Evolutionary conservation across 2,329 filamentous ascomycete species (phyloP).

Genomic region (Cladosporium sp.): DNA sequence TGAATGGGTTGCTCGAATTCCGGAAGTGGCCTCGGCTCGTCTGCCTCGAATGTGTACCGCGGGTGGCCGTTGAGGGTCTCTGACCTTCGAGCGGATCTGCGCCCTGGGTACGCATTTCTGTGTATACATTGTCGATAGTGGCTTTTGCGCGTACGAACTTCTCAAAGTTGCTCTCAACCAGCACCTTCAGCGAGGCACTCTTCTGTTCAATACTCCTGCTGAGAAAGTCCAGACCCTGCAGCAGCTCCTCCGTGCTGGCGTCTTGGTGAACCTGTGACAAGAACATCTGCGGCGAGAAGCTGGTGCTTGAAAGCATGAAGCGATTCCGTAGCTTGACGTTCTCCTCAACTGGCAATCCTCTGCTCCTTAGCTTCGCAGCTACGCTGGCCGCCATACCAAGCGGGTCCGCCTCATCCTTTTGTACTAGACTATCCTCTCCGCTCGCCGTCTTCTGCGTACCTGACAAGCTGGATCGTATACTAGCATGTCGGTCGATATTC

Average conservation of each 20-base stretch:
- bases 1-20: slow-evolving; percentile 33
- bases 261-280: slow-evolving; percentile 85
- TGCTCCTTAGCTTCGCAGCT: slow-evolving; percentile 69
- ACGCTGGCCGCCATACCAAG: slow-evolving; percentile 86
- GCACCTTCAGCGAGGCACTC: slow-evolving; percentile 88
- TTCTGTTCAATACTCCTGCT: slow-evolving; percentile 95
- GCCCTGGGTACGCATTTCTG: slow-evolving; percentile 82
- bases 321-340: slow-evolving; percentile 70
- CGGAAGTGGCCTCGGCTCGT: slow-evolving; percentile 51
- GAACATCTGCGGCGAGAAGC: slow-evolving; percentile 88
- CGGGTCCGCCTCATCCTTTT: slow-evolving; percentile 89
- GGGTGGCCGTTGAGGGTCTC: slow-evolving; percentile 15
- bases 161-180: slow-evolving; percentile 98
- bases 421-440: slow-evolving; percentile 71
- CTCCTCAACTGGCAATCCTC: slow-evolving; percentile 78
- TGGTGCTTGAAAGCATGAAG: slow-evolving; percentile 91
- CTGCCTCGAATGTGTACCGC: slow-evolving; percentile 56
- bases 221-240: slow-evolving; percentile 78
- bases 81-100: slow-evolving; percentile 36
- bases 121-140: slow-evolving; percentile 98
- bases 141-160: slow-evolving; percentile 96
- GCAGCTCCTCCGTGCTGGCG: slow-evolving; percentile 75
- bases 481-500: slow-evolving; percentile 71
- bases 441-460: slow-evolving; percentile 65
- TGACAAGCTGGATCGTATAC: slow-evolving; percentile 53